A percentile compares a stretch with the other conserved stretches of the same genome.
Evolutionary conservation across 2,329 filamentous ascomycete species (phyloP).

Genomic region (Colletotrichum endophyticum): DNA sequence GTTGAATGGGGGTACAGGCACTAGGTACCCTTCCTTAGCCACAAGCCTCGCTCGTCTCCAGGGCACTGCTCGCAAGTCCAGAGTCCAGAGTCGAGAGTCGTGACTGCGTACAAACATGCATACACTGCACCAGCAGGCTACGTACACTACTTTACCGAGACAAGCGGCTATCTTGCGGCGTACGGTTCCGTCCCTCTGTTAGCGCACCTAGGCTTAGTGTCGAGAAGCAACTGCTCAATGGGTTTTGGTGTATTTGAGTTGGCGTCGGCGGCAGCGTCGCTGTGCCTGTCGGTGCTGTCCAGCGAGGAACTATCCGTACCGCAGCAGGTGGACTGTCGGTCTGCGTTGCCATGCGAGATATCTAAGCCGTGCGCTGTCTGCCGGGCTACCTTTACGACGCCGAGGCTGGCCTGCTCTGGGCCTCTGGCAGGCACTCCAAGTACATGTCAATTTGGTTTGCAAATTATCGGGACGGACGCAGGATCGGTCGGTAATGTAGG

Average conservation of each 20-base stretch:
- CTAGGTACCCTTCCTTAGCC: background rate
- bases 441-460: background rate
- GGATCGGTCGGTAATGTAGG: conserved; percentile 12
- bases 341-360: background rate
- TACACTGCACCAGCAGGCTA: background rate
- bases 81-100: background rate
- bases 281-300: background rate
- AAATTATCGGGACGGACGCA: conserved; percentile 5
- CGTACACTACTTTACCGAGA: background rate
- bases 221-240: background rate
- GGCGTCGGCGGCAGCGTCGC: background rate
- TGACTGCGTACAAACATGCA: background rate
- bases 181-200: background rate
- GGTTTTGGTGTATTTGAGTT: background rate
- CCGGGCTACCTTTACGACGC: background rate
- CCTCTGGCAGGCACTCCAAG: background rate
- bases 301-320: background rate
- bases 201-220: background rate
- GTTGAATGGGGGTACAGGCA: background rate
- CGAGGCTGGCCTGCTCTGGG: background rate
- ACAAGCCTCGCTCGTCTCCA: background rate
- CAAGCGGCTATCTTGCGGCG: background rate
- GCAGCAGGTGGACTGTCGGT: background rate
- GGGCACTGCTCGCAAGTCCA: background rate
- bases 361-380: background rate